These are phyloP conservation scores for Ogataea hybrid DNA, from an alignment of 1,139 yeast genomes.

Conservation along the genomic window DNA sequence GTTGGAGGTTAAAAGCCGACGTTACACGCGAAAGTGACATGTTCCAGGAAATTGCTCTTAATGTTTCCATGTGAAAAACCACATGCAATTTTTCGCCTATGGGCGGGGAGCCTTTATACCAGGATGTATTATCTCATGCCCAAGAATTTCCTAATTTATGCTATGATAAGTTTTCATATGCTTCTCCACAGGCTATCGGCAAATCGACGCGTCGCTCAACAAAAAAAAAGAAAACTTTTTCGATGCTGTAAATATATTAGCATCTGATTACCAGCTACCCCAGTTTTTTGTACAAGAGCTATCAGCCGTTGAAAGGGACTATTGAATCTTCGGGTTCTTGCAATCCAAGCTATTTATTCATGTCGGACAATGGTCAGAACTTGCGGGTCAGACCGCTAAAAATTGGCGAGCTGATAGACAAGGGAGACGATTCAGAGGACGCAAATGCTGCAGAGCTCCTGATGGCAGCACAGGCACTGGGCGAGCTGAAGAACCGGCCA, in stretches of 20 bases:
- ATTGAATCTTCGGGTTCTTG: not conserved
- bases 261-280: slow-evolving; percentile 7
- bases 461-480: slow-evolving; percentile 27
- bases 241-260: slow-evolving; percentile 3
- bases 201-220: slow-evolving; percentile 13
- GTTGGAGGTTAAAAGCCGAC: slow-evolving; percentile 40
- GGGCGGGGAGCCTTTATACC: not conserved
- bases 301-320: not conserved
- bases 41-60: not conserved
- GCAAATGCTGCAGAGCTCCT: slow-evolving; percentile 11
- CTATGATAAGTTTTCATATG: slow-evolving; percentile 4
- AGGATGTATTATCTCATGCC: not conserved
- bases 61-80: not conserved
- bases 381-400: slow-evolving; percentile 13
- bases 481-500: slow-evolving; percentile 17
- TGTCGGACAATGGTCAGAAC: slow-evolving; percentile 3
- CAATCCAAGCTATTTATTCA: not conserved
- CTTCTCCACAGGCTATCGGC: slow-evolving; percentile 33
- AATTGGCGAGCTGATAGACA: slow-evolving; percentile 16
- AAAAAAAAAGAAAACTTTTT: slow-evolving; percentile 12
- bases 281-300: slow-evolving; percentile 2
- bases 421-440: slow-evolving; percentile 4
- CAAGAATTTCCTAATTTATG: not conserved
- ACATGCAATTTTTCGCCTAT: not conserved
- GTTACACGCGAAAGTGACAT: slow-evolving; percentile 16